These are phyloP conservation scores for Fusarium circinatum DNA, from an alignment of 2,329 filamentous ascomycete species.

Conservation along the genomic window DNA sequence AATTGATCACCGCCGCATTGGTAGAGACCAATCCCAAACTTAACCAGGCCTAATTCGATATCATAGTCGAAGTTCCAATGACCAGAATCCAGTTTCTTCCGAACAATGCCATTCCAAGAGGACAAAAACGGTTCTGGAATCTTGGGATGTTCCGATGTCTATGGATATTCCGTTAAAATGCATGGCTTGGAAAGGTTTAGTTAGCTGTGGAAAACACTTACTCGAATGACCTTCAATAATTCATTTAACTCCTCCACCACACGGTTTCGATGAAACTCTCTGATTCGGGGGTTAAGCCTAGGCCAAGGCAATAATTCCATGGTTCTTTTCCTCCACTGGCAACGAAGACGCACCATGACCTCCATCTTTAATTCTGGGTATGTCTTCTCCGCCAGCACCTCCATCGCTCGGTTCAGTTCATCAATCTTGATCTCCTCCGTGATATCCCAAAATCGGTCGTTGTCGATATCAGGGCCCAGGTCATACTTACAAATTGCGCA, in stretches of 20 bases:
- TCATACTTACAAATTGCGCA: not conserved
- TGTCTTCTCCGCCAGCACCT: not conserved
- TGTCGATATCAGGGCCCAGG: too few relatives aligned
- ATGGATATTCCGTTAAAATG: not conserved
- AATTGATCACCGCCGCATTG: not conserved
- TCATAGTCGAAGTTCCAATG: too few relatives aligned
- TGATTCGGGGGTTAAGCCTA: too few relatives aligned
- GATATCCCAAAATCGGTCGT: not conserved
- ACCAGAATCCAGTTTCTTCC: not conserved
- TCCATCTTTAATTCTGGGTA: not conserved
- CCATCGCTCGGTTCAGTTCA: not conserved
- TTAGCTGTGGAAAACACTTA: too few relatives aligned
- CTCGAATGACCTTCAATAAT: too few relatives aligned
- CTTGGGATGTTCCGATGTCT: not conserved
- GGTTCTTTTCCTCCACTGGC: accelerated
- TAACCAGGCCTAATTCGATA: not conserved
- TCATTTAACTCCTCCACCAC: too few relatives aligned
- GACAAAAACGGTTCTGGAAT: not conserved
- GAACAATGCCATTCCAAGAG: not conserved
- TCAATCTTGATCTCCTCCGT: not conserved
- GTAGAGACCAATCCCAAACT: not conserved
- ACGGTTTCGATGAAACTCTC: too few relatives aligned
- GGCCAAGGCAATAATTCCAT: too few relatives aligned
- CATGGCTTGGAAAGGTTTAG: not conserved
- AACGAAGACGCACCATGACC: not conserved